Evolutionary conservation across 305 asterid genomes (phyloP), one percentile per base, ranked within the genome.

Genomic region (Petunia hybrid): DNA sequence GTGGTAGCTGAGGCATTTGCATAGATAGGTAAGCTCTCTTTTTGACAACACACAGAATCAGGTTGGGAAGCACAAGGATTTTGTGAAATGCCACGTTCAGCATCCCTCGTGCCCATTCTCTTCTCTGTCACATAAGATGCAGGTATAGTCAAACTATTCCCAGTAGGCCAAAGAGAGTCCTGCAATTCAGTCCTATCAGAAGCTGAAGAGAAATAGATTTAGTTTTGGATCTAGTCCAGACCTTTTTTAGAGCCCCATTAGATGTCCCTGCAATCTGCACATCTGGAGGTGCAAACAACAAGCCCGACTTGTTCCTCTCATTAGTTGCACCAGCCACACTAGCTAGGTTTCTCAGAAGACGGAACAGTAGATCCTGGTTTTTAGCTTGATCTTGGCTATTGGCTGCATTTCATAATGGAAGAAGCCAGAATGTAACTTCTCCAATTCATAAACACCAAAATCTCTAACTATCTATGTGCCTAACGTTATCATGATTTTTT

Each of bases 321-420:
- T 83, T 89, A 78, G 79, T 80, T 76, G 89, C 42, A 81, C 95
- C 94, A 79, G 94, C 85, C 87, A 88, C 83, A 89, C 86, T 91
- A 53, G 93, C 95, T 73, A 97, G 94, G 90, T 91, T 94, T 85
- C 90, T 90, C 78, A 94, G 69, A 69, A 96, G 91, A 88, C 93
- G 95, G 66, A 93, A 82, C 51, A 97, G 87, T 81, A 95, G 84
- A 90, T 91, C 99, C 86, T 92, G 97, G 89, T 92, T 91, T 85
- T 89, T 90, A 41, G 87, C 68, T 83, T 93, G 95, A 84, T 92
- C 97, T 45, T 97, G 91, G 89, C 85, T 88, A 88, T 85, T 92
- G 83, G 94, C 98, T 95, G 98, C 88, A 87, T 84, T 80, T 67
- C 63, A 85, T 62, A 81, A 59, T 80, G 66, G 78, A 78, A 5